These are phyloP conservation scores for Ustilago esculenta DNA, from an alignment of 1,284 basidiomycete species.

Conservation along the genomic window DNA sequence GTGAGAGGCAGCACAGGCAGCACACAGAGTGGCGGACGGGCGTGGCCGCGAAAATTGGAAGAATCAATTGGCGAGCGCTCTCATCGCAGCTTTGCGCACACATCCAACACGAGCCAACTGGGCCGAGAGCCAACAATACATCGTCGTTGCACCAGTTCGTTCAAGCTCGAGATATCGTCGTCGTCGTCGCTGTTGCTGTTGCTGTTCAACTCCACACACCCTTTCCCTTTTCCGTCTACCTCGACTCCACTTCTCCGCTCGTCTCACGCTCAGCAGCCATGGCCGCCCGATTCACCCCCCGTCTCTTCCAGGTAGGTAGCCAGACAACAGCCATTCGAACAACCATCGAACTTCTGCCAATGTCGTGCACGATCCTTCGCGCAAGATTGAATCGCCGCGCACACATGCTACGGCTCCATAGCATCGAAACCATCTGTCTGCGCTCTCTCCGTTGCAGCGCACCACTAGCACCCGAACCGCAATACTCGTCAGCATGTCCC, in stretches of 20 bases:
- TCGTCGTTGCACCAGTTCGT: no score
- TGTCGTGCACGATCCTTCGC: no score
- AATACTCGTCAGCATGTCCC: neutral
- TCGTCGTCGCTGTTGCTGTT: slow-evolving; percentile 8
- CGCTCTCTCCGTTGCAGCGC: no score
- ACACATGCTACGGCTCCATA: no score
- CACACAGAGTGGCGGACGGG: no score
- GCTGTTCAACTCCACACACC: slow-evolving; percentile 17
- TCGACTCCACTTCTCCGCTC: slow-evolving; percentile 1
- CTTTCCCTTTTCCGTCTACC: neutral
- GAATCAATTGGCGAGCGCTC: no score
- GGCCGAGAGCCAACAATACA: slow-evolving; percentile 14
- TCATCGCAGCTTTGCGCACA: no score
- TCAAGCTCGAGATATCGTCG: slow-evolving; percentile 8
- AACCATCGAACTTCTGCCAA: neutral
- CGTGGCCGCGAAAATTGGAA: slow-evolving; percentile 22
- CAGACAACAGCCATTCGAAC: neutral
- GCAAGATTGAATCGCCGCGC: no score
- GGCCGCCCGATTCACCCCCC: slow-evolving; percentile 55
- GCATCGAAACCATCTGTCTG: no score
- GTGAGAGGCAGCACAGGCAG: neutral
- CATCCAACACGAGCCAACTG: no score
- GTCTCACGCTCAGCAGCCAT: slow-evolving; percentile 21
- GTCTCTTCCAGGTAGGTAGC: slow-evolving; percentile 51
- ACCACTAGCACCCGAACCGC: neutral